A percentile compares a stretch with the other conserved stretches of the same genome.
phyloP scores from a whole-genome alignment of 345 rosid species.

The Fremontodendron californicum region DNA sequence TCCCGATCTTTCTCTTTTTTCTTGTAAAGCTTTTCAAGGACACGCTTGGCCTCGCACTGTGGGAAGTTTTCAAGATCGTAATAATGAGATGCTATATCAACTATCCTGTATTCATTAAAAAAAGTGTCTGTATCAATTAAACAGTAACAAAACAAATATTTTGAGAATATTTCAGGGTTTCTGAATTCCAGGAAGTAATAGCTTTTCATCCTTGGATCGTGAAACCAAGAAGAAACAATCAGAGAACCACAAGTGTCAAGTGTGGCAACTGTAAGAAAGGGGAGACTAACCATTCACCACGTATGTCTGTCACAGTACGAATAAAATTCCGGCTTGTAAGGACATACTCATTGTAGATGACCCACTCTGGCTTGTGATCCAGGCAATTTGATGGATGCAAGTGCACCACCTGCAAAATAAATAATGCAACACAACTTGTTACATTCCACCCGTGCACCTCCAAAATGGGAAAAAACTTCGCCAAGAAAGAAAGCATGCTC shows the following conservation, averaged over 20 bases:
- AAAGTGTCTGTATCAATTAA: not conserved
- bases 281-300: conserved; percentile 76
- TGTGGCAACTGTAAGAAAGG: not conserved
- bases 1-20: conserved; percentile 76
- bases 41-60: conserved; percentile 77
- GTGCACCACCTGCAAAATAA: conserved; percentile 37
- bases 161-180: not conserved
- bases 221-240: not conserved
- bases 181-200: not conserved
- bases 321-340: too few relatives aligned
- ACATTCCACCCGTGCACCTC: not conserved
- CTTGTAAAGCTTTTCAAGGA: conserved; percentile 72
- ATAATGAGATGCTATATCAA: conserved; percentile 76
- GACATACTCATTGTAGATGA: too few relatives aligned
- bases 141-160: not conserved
- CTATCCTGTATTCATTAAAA: conserved; percentile 47
- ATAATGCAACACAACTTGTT: not conserved
- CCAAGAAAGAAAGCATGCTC: too few relatives aligned
- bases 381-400: too few relatives aligned
- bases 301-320: too few relatives aligned
- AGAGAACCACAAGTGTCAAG: not conserved
- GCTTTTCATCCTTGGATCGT: not conserved
- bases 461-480: not conserved
- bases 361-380: too few relatives aligned
- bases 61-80: conserved; percentile 76